Evolutionary conservation across 306 rosid species (phyloP).

Genomic region (Argentina anserina): DNA sequence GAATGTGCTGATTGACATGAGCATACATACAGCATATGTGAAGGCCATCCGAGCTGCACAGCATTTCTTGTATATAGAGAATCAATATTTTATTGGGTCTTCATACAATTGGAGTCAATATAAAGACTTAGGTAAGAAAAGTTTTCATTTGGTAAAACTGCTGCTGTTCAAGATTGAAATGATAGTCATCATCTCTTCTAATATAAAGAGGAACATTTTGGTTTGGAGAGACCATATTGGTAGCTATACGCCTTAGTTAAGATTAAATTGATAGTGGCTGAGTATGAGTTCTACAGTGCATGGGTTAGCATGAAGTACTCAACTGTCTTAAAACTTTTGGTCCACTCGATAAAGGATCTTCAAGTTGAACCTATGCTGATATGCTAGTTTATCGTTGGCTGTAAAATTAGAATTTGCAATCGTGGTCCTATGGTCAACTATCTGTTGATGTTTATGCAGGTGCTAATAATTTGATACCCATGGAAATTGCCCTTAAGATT

Average conservation of each 20-base stretch:
- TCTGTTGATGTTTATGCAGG: constrained; percentile 46
- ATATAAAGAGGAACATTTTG: not conserved
- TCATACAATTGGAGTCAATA: constrained; percentile 78
- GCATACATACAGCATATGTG: constrained; percentile 93
- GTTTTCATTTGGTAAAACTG: constrained; percentile 4
- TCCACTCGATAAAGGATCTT: not conserved
- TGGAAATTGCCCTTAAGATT: constrained; percentile 94
- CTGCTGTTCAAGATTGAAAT: not conserved
- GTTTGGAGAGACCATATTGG: not conserved
- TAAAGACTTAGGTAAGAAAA: constrained; percentile 65
- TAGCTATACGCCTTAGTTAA: not conserved
- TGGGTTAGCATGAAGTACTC: not conserved
- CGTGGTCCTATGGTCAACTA: constrained; percentile 4
- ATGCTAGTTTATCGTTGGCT: not conserved
- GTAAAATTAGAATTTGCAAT: constrained; percentile 13
- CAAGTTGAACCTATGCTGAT: not conserved
- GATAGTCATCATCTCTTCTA: not conserved
- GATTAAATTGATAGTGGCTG: not conserved
- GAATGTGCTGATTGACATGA: constrained; percentile 96
- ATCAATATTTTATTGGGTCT: constrained; percentile 93
- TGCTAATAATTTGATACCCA: constrained; percentile 95
- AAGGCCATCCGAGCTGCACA: constrained; percentile 97
- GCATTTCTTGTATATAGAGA: constrained; percentile 88
- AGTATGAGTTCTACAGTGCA: not conserved
- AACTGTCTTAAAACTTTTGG: not conserved